Percentiles rank a stretch among this genome's conserved stretches.
Conservation (phyloP, 78 protist species). For the Pigoraptor vietnamica region DNA sequence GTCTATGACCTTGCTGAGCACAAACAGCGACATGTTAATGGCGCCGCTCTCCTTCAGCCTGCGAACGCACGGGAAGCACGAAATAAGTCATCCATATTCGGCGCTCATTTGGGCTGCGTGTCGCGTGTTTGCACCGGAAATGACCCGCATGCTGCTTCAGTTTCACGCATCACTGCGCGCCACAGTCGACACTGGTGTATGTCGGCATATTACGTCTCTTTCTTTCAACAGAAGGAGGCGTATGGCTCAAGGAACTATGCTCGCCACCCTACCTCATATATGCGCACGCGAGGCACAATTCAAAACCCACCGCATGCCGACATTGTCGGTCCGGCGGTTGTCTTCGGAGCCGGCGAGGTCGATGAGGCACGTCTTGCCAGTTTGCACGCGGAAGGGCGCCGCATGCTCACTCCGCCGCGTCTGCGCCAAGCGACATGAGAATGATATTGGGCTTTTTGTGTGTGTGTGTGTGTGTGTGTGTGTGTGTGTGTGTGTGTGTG, state of each 20-base stretch:
- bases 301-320: not conserved
- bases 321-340: not conserved
- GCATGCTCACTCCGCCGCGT: not conserved
- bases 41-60: conserved; percentile 7
- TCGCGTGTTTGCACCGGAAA: too few species aligned
- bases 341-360: conserved; percentile 29
- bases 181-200: not conserved
- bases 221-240: not conserved
- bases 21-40: conserved; percentile 19
- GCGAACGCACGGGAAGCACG: too few species aligned
- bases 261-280: too few species aligned
- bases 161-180: too few species aligned
- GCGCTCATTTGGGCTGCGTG: too few species aligned
- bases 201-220: not conserved
- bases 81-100: too few species aligned
- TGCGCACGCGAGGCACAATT: too few species aligned
- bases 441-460: not conserved
- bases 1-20: not conserved
- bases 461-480: not conserved
- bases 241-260: too few species aligned
- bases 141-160: too few species aligned
- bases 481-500: not conserved
- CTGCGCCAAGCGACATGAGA: not conserved
- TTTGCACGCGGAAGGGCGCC: not conserved
- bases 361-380: not conserved